Percentiles rank a stretch among this genome's conserved stretches.
These are phyloP conservation scores for Eucalyptus tenuipes DNA, from an alignment of 345 rosid species.

Conservation along the genomic window DNA sequence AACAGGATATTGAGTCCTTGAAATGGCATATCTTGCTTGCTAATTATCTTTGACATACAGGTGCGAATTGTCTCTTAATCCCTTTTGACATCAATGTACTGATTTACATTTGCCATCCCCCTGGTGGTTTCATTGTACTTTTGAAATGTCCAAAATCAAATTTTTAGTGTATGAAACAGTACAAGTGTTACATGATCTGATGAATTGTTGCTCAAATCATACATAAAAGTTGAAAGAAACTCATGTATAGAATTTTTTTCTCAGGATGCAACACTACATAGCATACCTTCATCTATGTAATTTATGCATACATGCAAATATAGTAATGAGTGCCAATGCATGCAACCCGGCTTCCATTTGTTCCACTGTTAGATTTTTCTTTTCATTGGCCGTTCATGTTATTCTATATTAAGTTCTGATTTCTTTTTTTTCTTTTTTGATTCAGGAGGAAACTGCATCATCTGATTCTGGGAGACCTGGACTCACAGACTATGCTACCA, in stretches of 20 bases:
- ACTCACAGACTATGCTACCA: conserved; percentile 29
- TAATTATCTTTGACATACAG: neutral
- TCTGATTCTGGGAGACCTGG: conserved; percentile 7
- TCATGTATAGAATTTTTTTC: neutral
- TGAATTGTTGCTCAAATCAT: neutral
- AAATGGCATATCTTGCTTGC: neutral
- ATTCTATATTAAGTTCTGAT: neutral
- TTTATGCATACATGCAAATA: neutral
- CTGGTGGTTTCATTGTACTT: neutral
- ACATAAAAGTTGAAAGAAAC: neutral
- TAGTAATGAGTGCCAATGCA: neutral
- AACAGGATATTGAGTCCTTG: neutral
- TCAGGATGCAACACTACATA: neutral
- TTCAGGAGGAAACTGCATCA: conserved; percentile 14
- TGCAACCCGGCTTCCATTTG: neutral
- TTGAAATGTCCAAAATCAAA: neutral
- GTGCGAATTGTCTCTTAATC: neutral
- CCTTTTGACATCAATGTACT: neutral
- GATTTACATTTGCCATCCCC: neutral
- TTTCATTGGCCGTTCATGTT: neutral
- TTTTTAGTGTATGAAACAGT: neutral
- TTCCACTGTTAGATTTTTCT: neutral
- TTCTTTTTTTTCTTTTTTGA: neutral
- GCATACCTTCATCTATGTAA: neutral
- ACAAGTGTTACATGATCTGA: neutral